Evolutionary conservation across 345 rosid species (phyloP), one percentile per base, ranked within the genome.

Genomic region (Hibiscus syriacus): DNA sequence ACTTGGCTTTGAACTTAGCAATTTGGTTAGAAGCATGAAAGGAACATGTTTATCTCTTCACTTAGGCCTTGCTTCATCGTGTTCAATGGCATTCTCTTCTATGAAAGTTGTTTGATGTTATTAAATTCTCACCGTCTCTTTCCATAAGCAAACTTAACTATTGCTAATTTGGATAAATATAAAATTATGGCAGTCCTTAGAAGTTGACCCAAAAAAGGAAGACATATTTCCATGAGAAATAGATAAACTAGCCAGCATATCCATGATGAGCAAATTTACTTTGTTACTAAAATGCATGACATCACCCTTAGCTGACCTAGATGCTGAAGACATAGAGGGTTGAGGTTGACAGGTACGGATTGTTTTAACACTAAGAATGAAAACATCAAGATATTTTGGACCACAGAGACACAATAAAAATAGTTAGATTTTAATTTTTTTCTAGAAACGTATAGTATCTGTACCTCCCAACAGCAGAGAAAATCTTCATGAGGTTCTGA

Each of bases 401-500:
- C 58, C 48, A 62, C 38, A 36, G 48, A 26, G 14, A 25, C 23
- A 25, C 10, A 13, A 63, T 0, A 25, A 64, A 23, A 34, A 64
- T 16, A 16, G 54, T 5, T 57, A 67, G 27, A 29, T 1, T 45
- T 9, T 19, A 16, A 58, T n/a, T n/a, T 22, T 39, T 49, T 27
- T 49, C 2, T 50, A 68, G 46, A 2, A 60, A 3, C 6, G 27
- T 10, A 45, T 8, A 66, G 17, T 16, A 23, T 20, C 4, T 4
- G 19, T 80, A 89, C 99, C 98, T 92, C 71, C 99, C 99, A 77
- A n/a, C n/a, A n/a, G n/a, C n/a, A n/a, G n/a, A n/a, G n/a, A n/a
- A n/a, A n/a, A n/a, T n/a, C n/a, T n/a, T n/a, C n/a, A n/a, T n/a
- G n/a, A n/a, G n/a, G n/a, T n/a, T n/a, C n/a, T n/a, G n/a, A n/a